Base-by-base conservation (phyloP, 2,329 filamentous ascomycete species). In the Phialophora chinensis region DNA sequence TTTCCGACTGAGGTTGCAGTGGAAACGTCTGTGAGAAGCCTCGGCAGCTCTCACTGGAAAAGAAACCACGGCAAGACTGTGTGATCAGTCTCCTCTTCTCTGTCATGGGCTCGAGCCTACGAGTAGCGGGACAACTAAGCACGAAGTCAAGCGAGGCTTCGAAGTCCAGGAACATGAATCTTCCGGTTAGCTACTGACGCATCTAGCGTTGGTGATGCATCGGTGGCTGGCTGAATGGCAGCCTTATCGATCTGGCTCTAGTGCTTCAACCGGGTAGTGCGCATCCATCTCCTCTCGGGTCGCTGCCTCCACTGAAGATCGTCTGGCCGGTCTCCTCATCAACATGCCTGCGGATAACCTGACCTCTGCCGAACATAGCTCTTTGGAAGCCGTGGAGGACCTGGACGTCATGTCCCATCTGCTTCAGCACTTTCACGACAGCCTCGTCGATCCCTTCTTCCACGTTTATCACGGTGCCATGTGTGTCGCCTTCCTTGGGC, bases 281-380 rank as follows among this genome's bases (percentile, higher is more conserved):
- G 73, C 84, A 83, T 8, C 95, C 94, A 78, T 99, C 94, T 0
- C 91, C 94, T 66, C 95, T 86, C 73, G 87, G 85, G 81, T 99
- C 94, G 77, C 93, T 97, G 0, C 93, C 94, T 0, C 88, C 94
- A 63, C 91, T 96, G 87, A 91, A 98, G 1, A 98, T 85, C 6
- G 87, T 83, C 33, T 85, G 83, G 3, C 87, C 87, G 1, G 65
- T 65, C 44, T 70, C 69, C 52, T 95, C 91, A 71, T 97, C 93
- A 29, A 90, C 81, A 76, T 91, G 89, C 75, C 88, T 88, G 65
- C 92, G 82, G 68, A 97, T 95, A 57, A 97, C 85, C 82, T 98
- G 93, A 0, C 94, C 94, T 3, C 92, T 83, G 0, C 93, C 93
- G 80, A 97, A 97, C 79, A 90, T 81, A 0, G 84, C 83, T 67